Evolutionary conservation across 2,329 filamentous ascomycete species (phyloP), one percentile per base, ranked within the genome.

Genomic region (Hymenoscyphus fraxineus): DNA sequence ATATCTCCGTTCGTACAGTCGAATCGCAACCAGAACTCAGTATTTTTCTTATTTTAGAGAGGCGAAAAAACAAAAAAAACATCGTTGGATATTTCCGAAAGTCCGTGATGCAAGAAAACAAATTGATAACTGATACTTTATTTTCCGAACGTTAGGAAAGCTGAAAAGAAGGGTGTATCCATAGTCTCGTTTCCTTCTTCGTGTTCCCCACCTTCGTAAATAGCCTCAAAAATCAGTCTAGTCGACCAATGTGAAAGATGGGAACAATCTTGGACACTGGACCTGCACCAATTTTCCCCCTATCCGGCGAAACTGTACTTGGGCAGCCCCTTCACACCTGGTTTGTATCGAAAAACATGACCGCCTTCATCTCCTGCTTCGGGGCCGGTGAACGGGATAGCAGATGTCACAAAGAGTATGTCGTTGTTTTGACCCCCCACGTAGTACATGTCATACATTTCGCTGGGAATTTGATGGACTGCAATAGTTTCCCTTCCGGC

Each of bases 361-460:
- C 77, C 77, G 2, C 76, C 76, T 44, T 78, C 74, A 66, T 77
- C 76, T 51, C 31, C 65, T 64, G 13, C 68, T 66, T n/a, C 70
- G 61, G 16, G 57, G 67, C 19, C 70, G 68, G 66, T 75, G 73
- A 55, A 67, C 72, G 12, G 64, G 60, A 40, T 64, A 64, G 70
- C 75, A 40, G 69, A 74, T 0, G 76, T 72, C 15, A 76, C 65
- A 59, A 73, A 78, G 40, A 78, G 64, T 7, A 75, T 77, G 63
- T 77, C 70, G 60, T 70, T 67, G 19, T 77, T 67, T 47, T 72
- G 71, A 2, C 77, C 77, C 41, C 76, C 76, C 76, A 78, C 1
- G 77, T 76, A 7, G 76, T 75, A 64, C 77, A 78, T 12, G 76
- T 72, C 12, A 74, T 67, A 58, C 76, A 75, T n/a, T 72, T 70